Conservation (phyloP, 164 flowering plant species). For the Umbilicus rupestris region DNA sequence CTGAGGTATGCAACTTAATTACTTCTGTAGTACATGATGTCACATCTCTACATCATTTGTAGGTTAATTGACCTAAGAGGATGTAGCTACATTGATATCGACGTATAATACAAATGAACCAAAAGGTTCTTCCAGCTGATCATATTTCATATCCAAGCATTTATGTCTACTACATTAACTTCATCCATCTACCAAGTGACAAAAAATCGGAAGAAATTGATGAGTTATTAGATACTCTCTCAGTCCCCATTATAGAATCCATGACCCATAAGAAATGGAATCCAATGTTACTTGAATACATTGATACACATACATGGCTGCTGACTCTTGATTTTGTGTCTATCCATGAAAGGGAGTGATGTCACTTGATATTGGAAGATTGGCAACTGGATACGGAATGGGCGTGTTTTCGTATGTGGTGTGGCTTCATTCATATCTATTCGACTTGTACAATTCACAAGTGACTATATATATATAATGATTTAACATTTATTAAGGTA, state of each 20-base stretch:
- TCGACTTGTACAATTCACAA: neutral
- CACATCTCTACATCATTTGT: neutral
- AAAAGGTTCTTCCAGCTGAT: too few relatives aligned
- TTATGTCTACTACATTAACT: too few relatives aligned
- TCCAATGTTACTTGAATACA: too few relatives aligned
- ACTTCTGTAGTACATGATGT: neutral
- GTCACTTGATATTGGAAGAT: conserved; percentile 25
- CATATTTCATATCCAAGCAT: too few relatives aligned
- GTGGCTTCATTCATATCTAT: neutral
- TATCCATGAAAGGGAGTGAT: conserved; percentile 17
- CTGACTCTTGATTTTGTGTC: neutral
- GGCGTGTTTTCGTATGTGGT: conserved; percentile 35
- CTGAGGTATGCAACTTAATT: conserved; percentile 30
- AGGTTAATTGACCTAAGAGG: too few relatives aligned
- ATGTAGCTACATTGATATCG: too few relatives aligned
- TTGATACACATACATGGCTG: neutral
- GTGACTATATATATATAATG: neutral
- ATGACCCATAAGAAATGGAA: too few relatives aligned
- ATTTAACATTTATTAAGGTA: conserved; percentile 22
- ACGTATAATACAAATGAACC: too few relatives aligned
- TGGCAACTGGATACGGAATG: conserved; percentile 23
- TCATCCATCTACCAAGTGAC: too few relatives aligned
- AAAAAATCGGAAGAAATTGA: too few relatives aligned
- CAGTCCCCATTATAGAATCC: too few relatives aligned
- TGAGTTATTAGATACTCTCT: too few relatives aligned